These are phyloP conservation scores for Puccinia horiana DNA, from an alignment of 1,284 basidiomycete species.

Conservation along the genomic window DNA sequence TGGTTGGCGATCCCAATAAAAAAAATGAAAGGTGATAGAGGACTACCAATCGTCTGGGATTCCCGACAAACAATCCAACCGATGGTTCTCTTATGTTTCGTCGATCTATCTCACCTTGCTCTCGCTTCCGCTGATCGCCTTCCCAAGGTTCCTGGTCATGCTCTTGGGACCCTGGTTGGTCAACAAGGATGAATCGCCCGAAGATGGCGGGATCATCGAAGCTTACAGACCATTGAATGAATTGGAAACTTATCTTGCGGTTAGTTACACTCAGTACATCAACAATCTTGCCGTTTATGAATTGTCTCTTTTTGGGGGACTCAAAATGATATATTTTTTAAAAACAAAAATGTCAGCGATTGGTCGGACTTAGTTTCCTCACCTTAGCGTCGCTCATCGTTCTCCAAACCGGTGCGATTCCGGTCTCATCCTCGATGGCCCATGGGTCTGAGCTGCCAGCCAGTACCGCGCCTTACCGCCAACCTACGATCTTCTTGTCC, in stretches of 20 bases:
- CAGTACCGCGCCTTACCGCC: conserved; percentile 17
- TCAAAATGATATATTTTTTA: too few relatives aligned
- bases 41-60: conserved; percentile 32
- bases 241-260: conserved; percentile 28
- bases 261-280: neutral
- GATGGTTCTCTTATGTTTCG: conserved; percentile 4
- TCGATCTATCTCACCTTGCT: conserved; percentile 21
- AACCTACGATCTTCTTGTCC: conserved; percentile 31
- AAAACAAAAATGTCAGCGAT: neutral
- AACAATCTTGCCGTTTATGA: neutral
- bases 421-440: conserved; percentile 18
- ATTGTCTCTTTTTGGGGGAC: neutral
- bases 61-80: conserved; percentile 27
- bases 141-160: conserved; percentile 25
- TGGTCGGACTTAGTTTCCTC: conserved; percentile 28
- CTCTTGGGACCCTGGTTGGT: conserved; percentile 20
- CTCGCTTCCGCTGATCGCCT: conserved; percentile 12
- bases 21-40: conserved; percentile 20
- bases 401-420: conserved; percentile 31
- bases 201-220: neutral
- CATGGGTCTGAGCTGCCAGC: neutral
- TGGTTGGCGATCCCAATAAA: neutral
- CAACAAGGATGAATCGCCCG: neutral
- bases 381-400: conserved; percentile 22
- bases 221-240: conserved; percentile 18